These are phyloP conservation scores for Coemansia asiatica DNA, from an alignment of 192 early-diverging fungal species.

Conservation along the genomic window DNA sequence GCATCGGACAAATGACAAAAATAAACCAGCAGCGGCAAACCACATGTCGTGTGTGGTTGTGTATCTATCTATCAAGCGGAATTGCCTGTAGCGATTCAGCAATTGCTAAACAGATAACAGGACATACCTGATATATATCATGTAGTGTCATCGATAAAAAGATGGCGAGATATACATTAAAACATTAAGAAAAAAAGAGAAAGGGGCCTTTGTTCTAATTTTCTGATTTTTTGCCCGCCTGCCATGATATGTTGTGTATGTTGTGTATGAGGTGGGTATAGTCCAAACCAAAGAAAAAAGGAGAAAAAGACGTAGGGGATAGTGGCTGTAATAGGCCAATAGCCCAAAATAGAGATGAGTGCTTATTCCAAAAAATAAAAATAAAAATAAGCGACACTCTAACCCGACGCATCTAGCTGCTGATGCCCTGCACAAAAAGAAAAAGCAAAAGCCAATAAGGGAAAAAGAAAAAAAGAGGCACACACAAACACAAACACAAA, in stretches of 20 bases:
- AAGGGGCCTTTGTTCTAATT: not conserved
- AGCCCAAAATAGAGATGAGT: too few relatives aligned
- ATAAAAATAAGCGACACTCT: too few relatives aligned
- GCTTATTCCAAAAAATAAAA: too few relatives aligned
- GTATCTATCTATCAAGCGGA: conserved; percentile 1
- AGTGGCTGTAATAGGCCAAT: not conserved
- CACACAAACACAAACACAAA: too few relatives aligned
- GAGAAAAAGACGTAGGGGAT: not conserved
- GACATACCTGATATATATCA: not conserved
- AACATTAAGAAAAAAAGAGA: too few relatives aligned
- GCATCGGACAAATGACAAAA: conserved; percentile 3
- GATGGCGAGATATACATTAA: not conserved
- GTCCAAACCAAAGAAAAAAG: not conserved
- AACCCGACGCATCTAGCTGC: too few relatives aligned
- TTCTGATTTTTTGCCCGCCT: not conserved
- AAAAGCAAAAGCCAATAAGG: not conserved
- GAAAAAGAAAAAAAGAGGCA: not conserved
- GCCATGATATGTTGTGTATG: too few relatives aligned
- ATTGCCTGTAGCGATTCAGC: not conserved
- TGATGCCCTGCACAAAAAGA: conserved; percentile 1
- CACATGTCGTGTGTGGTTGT: conserved; percentile 1
- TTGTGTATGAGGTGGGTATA: not conserved
- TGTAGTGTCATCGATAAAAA: conserved; percentile 7
- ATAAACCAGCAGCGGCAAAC: not conserved
- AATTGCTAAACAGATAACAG: not conserved